Evolutionary conservation across 1,284 basidiomycete species (phyloP).

Genomic region (Tremellales sp.): DNA sequence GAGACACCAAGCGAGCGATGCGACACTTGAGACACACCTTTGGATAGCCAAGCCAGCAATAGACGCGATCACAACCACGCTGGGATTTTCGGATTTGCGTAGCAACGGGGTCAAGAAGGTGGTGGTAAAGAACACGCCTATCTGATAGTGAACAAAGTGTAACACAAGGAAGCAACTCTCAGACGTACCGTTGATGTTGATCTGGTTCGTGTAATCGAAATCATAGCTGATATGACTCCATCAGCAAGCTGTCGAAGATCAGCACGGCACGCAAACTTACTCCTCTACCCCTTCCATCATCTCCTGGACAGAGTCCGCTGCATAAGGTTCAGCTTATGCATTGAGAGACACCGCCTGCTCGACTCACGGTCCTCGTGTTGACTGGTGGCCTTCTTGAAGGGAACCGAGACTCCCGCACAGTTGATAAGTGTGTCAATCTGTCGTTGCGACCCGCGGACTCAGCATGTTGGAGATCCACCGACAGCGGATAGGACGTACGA

Average conservation of each 20-base stretch:
- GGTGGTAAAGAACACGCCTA: constrained; percentile 21
- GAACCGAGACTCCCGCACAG: constrained; percentile 9
- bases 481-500: neutral
- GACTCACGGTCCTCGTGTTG: neutral
- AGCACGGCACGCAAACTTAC: neutral
- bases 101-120: constrained; percentile 18
- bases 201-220: constrained; percentile 11
- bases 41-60: constrained; percentile 20
- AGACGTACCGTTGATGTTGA: constrained; percentile 11
- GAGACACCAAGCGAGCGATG: neutral
- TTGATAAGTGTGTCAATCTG: constrained; percentile 13
- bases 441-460: neutral
- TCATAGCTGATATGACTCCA: constrained; percentile 10
- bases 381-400: neutral
- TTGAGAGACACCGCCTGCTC: neutral
- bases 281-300: neutral
- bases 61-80: constrained; percentile 23
- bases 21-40: constrained; percentile 5
- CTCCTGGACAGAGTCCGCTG: neutral
- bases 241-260: neutral
- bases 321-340: neutral
- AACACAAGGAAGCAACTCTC: neutral
- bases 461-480: neutral
- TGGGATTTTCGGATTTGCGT: constrained; percentile 17
- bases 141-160: constrained; percentile 10